Base-by-base conservation (phyloP, 1,284 basidiomycete genomes). In the Trametes pubescens region DNA sequence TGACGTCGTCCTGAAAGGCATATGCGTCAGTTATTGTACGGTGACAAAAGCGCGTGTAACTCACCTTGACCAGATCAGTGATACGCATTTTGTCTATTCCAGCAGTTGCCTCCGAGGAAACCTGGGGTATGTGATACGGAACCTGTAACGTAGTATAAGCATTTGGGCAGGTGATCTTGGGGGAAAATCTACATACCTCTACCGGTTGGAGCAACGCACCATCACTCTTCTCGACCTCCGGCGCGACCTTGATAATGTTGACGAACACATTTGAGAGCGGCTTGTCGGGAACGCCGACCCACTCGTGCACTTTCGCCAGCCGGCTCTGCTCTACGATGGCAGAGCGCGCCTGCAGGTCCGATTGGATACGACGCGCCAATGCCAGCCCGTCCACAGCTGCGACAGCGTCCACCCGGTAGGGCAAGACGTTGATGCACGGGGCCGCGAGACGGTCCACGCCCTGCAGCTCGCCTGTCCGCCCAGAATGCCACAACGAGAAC, bases 401-500 rank as follows among this genome's bases (percentile, higher is more conserved):
- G 43, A 71, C 64, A 35, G 65, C 70, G 7, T 67, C 53, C 13
- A 83, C 73, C 61, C 76, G 72, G 44, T 84, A 70, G 16, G 83
- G 82, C 22, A 84, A 65, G n/a, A 82, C 76, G 63, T 85, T 84
- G 72, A 82, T 77, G 66, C 81, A 83, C 26, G 83, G 82, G 11
- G 78, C 69, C 3, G 80, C 80, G n/a, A 84, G 65, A 35, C 71
- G 74, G 34, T 79, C 79, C 34, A 81, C 69, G 24, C 77, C 74
- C 32, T 72, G 62, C 35, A 75, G 51, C 8, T 76, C 64, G 16
- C 78, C 79, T 7, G 79, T 78, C 53, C 83, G 74, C 34, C 83
- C 80, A 18, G 77, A 78, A 60, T 84, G 82, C 80, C 82, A 83
- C 21, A 85, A 74, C 2, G 82, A 81, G 59, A 85, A 82, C 3